Evolutionary conservation across 1,284 basidiomycete genomes (phyloP).

Genomic region (Stereum hirsutum): DNA sequence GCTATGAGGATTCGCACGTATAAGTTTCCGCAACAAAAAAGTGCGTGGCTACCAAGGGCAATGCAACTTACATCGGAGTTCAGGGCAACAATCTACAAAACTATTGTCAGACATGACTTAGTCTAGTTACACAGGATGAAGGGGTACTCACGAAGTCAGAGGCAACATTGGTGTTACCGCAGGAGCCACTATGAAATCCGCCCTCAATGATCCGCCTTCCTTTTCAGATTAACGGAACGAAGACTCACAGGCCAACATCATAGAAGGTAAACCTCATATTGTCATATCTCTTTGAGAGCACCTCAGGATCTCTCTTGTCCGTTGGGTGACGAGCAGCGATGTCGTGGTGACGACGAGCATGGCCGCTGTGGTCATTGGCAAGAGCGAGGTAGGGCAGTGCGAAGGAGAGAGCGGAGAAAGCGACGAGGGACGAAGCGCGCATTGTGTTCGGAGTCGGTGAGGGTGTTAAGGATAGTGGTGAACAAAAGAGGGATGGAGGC

Average conservation of each 20-base stretch:
- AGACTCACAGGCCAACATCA: conserved; percentile 43
- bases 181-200: conserved; percentile 35
- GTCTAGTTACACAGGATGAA: neutral
- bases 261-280: conserved; percentile 36
- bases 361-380: conserved; percentile 9
- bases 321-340: conserved; percentile 16
- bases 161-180: conserved; percentile 35
- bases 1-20: conserved; percentile 18
- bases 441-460: conserved; percentile 10
- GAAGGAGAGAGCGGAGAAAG: conserved; percentile 18
- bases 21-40: conserved; percentile 1
- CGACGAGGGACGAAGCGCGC: conserved; percentile 21
- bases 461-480: neutral
- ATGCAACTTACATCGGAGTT: conserved; percentile 5
- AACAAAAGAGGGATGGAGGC: neutral
- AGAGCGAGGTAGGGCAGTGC: conserved; percentile 19
- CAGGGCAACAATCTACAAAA: conserved; percentile 11
- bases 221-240: neutral
- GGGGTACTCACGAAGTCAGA: conserved; percentile 41
- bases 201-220: neutral
- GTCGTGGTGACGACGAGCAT: conserved; percentile 21
- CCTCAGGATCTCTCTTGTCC: too few relatives aligned
- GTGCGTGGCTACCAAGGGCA: conserved; percentile 3
- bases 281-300: conserved; percentile 16
- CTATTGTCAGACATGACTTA: neutral